Evolutionary conservation across 345 rosid genomes (phyloP).

Genomic region (Brassica incana): DNA sequence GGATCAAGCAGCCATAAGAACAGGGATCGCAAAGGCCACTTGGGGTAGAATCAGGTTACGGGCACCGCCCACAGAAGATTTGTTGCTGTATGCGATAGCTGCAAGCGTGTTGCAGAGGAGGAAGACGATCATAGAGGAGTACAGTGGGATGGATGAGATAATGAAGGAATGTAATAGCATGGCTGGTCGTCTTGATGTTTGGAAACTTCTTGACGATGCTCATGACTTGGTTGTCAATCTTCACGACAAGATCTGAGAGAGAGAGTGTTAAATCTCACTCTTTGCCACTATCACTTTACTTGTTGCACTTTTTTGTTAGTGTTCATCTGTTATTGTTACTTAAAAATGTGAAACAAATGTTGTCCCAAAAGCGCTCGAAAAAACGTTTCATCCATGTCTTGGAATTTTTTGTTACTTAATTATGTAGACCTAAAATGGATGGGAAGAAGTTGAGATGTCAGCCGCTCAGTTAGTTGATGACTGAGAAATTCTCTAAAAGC

Average conservation of each 20-base stretch:
- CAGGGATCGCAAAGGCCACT: conserved; percentile 69
- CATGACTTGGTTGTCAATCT: conserved; percentile 83
- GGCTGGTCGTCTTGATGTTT: conserved; percentile 90
- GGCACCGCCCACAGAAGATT: conserved; percentile 90
- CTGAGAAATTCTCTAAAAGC: not conserved
- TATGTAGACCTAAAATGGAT: not conserved
- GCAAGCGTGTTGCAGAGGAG: conserved; percentile 95
- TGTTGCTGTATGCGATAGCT: conserved; percentile 89
- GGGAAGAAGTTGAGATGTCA: not conserved
- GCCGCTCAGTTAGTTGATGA: not conserved
- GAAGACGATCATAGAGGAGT: conserved; percentile 82
- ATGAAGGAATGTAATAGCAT: conserved; percentile 91
- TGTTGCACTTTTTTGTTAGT: conserved; percentile 14
- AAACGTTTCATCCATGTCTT: not conserved
- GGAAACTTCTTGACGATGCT: conserved; percentile 97
- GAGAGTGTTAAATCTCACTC: not conserved
- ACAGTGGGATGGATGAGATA: conserved; percentile 94
- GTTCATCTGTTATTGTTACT: conserved; percentile 9
- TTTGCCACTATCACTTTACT: not conserved
- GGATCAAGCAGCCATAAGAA: conserved; percentile 82
- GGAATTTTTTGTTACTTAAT: not conserved
- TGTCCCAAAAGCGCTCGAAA: not conserved
- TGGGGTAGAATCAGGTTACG: conserved; percentile 83
- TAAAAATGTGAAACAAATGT: not conserved
- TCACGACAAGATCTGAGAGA: conserved; percentile 67